These are phyloP conservation scores for Saccharomycopsis javanensis DNA, from an alignment of 805 yeast genomes.

Conservation along the genomic window DNA sequence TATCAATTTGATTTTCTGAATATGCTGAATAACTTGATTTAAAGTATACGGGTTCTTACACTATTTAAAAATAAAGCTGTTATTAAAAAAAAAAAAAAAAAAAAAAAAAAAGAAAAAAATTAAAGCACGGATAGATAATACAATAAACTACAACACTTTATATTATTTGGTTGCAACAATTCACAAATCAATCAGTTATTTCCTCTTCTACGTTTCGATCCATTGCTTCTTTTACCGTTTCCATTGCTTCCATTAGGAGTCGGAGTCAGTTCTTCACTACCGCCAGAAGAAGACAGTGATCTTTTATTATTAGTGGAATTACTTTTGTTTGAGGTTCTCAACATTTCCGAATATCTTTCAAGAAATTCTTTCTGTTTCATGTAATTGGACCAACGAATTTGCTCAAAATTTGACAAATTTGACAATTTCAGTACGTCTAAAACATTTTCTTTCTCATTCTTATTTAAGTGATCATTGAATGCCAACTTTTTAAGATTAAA, in stretches of 20 bases:
- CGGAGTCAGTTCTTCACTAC: not conserved
- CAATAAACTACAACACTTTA: not conserved
- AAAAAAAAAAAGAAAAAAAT: no score
- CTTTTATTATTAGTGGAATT: not conserved
- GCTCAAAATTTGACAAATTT: not conserved
- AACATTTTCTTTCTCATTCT: not conserved
- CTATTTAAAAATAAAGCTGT: no score
- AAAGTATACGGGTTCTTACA: no score
- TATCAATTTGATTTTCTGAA: no score
- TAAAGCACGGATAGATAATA: no score
- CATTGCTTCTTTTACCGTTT: not conserved
- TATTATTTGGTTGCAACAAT: not conserved
- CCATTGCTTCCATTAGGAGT: not conserved
- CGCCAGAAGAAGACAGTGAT: not conserved
- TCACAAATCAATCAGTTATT: not conserved
- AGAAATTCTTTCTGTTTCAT: not conserved
- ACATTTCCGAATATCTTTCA: not conserved
- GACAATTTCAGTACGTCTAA: not conserved
- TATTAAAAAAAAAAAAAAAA: no score
- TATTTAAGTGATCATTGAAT: not conserved
- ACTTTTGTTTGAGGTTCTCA: not conserved
- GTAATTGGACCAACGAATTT: not conserved
- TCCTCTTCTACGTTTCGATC: not conserved
- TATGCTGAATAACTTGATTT: no score
- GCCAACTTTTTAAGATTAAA: constrained; percentile 8